A percentile compares a stretch with the other conserved stretches of the same genome.
These are phyloP conservation scores for Graphilbum fragrans DNA, from an alignment of 2,329 filamentous ascomycete species.

Conservation along the genomic window DNA sequence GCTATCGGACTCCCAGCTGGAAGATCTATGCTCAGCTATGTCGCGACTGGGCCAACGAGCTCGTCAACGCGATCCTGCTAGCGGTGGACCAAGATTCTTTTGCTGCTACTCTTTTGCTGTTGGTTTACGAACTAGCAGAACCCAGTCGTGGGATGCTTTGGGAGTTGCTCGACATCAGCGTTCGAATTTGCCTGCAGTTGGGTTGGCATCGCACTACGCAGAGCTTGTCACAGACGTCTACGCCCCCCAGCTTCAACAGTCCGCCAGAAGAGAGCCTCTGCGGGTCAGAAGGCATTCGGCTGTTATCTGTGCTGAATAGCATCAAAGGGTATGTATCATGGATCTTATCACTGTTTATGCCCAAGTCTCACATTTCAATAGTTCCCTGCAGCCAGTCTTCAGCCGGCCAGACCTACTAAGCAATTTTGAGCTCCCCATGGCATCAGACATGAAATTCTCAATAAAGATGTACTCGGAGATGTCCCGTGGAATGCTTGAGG, in stretches of 20 bases:
- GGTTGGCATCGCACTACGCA: background rate
- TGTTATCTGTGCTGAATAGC: background rate
- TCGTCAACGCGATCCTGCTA: background rate
- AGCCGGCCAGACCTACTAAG: conserved; percentile 1
- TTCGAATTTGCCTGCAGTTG: conserved; percentile 1
- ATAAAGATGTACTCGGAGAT: background rate
- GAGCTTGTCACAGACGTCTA: background rate
- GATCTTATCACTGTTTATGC: background rate
- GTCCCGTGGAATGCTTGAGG: background rate
- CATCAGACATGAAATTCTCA: background rate
- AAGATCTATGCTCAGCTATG: background rate
- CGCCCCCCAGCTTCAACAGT: no score
- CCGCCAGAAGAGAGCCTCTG: background rate
- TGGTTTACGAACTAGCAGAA: conserved; percentile 2
- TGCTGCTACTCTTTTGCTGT: background rate
- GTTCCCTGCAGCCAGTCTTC: conserved; percentile 1
- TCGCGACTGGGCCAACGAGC: conserved; percentile 1
- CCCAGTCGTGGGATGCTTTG: conserved; percentile 2
- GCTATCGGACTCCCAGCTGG: background rate
- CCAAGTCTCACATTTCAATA: background rate
- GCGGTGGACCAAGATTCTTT: background rate
- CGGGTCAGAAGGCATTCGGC: background rate
- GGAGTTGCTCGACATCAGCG: conserved; percentile 3
- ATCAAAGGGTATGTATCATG: background rate
- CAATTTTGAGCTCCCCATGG: background rate